These are phyloP conservation scores for Fusarium citri DNA, from an alignment of 2,329 filamentous ascomycete species.

Conservation along the genomic window DNA sequence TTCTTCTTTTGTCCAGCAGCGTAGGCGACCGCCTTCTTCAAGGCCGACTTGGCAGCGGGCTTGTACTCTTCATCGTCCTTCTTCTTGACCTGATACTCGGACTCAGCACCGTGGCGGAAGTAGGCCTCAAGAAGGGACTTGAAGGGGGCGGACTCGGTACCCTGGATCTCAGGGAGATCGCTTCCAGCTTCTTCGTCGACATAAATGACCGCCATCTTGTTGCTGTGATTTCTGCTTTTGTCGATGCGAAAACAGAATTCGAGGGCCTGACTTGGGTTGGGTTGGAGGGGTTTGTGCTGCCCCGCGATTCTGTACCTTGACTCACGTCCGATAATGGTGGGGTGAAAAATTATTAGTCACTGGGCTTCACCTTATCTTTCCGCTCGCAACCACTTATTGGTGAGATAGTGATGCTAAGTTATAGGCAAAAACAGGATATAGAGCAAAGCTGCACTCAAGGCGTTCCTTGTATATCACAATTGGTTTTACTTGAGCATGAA, in stretches of 20 bases:
- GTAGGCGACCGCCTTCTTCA: constrained; percentile 47
- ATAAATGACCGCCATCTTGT: constrained; percentile 52
- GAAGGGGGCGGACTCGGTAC: constrained; percentile 79
- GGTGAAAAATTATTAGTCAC: constrained; percentile 41
- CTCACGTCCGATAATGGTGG: constrained; percentile 40
- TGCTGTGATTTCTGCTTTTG: constrained; percentile 11
- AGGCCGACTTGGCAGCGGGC: constrained; percentile 45
- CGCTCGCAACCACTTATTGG: not conserved
- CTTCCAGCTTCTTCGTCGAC: constrained; percentile 82
- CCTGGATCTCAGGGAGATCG: constrained; percentile 75
- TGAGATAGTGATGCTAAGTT: not conserved
- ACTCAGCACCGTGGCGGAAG: constrained; percentile 57
- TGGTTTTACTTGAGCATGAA: not conserved
- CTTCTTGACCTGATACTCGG: constrained; percentile 60
- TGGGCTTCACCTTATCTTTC: constrained; percentile 18
- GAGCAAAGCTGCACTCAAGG: not conserved
- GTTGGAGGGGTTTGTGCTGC: constrained; percentile 35
- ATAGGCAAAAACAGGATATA: not conserved
- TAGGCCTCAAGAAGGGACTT: constrained; percentile 84
- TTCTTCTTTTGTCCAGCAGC: constrained; percentile 46
- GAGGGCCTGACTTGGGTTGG: constrained; percentile 7
- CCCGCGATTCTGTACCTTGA: constrained; percentile 36
- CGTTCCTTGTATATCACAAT: not conserved
- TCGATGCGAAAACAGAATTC: constrained; percentile 27
- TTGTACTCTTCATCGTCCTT: constrained; percentile 46